Percentiles rank a stretch among this genome's conserved stretches.
Evolutionary conservation across 2,329 filamentous ascomycete species (phyloP).

Genomic region (Beauveria asiatica): DNA sequence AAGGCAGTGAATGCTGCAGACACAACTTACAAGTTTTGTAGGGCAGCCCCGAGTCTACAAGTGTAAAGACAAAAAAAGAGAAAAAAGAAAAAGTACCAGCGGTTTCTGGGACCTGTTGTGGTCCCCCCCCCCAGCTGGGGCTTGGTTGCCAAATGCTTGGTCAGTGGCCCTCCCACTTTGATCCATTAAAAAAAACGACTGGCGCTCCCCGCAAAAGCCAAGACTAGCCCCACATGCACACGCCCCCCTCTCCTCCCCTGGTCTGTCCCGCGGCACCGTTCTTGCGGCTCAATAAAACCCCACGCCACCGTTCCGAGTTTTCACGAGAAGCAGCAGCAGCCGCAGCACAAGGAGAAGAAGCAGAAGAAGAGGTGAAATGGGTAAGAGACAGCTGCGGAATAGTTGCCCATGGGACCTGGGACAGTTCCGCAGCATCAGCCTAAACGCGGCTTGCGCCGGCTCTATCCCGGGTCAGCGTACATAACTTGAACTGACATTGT

Average conservation of each 20-base stretch:
- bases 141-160: background rate
- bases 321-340: background rate
- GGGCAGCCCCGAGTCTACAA: background rate
- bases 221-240: background rate
- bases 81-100: too few species aligned
- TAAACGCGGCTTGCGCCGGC: slow-evolving; percentile 7
- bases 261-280: background rate
- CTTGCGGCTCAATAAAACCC: background rate
- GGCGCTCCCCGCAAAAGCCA: slow-evolving; percentile 8
- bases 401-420: background rate
- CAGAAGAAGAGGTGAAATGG: background rate
- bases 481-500: too few species aligned
- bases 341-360: background rate
- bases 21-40: background rate
- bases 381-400: too few species aligned
- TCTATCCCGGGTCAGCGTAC: background rate
- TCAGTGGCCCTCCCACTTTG: too few species aligned
- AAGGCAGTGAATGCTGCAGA: background rate
- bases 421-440: background rate
- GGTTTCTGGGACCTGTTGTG: too few species aligned
- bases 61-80: too few species aligned
- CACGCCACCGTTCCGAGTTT: slow-evolving; percentile 8
- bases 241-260: background rate
- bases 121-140: background rate
- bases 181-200: background rate